These are phyloP conservation scores for Cerrena zonata DNA, from an alignment of 1,284 basidiomycete genomes.

Conservation along the genomic window DNA sequence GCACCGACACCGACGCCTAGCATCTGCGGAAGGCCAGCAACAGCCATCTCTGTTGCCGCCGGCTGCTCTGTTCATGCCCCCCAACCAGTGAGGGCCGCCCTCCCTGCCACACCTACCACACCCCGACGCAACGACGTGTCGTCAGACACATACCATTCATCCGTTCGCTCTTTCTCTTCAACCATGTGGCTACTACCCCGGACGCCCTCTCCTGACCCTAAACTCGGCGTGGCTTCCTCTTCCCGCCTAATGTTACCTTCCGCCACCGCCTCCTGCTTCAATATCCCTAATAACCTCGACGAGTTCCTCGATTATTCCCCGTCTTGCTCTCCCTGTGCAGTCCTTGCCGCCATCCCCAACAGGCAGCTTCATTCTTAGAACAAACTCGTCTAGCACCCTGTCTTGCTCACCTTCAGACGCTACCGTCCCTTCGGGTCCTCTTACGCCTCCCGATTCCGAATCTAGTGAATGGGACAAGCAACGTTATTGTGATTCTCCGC, in stretches of 20 bases:
- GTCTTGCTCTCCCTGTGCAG: neutral
- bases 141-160: neutral
- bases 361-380: conserved; percentile 15
- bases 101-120: conserved; percentile 9
- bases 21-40: no score
- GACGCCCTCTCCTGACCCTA: conserved; percentile 15
- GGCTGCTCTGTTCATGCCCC: no score
- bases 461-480: conserved; percentile 14
- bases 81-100: conserved; percentile 10
- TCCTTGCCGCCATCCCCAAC: conserved; percentile 14
- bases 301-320: neutral
- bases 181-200: conserved; percentile 7
- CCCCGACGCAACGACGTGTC: conserved; percentile 3
- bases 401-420: conserved; percentile 26
- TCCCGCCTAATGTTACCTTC: neutral
- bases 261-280: conserved; percentile 12
- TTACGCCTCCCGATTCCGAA: conserved; percentile 25
- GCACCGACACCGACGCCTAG: no score
- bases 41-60: no score
- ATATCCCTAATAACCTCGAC: conserved; percentile 15
- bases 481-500: conserved; percentile 35
- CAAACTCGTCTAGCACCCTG: conserved; percentile 20
- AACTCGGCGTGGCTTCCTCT: neutral
- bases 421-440: conserved; percentile 15
- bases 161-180: conserved; percentile 6